A percentile compares a stretch with the other conserved stretches of the same genome.
Conservation (phyloP, 1,139 yeast species). For the Zhuliangozyma blackwelliae region DNA sequence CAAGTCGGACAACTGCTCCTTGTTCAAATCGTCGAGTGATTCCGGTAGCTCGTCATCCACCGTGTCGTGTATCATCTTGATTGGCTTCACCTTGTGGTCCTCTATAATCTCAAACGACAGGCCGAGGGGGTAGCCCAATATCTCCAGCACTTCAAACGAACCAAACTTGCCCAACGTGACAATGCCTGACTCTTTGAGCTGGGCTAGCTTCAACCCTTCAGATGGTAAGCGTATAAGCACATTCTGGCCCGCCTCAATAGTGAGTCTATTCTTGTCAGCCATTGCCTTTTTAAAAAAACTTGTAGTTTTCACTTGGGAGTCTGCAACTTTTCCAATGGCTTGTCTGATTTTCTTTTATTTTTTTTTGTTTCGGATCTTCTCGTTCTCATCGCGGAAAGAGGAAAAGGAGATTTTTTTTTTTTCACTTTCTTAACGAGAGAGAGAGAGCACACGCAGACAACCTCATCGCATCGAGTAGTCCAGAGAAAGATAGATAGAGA, state of each 20-base stretch:
- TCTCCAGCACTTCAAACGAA: conserved; percentile 65
- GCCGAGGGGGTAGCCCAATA: conserved; percentile 81
- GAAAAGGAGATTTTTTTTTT: too few relatives aligned
- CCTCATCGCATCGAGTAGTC: background rate
- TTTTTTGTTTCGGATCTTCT: conserved; percentile 1
- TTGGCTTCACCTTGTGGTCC: conserved; percentile 49
- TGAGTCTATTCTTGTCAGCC: conserved; percentile 5
- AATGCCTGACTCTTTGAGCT: conserved; percentile 53
- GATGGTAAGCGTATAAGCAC: conserved; percentile 78
- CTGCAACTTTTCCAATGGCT: background rate
- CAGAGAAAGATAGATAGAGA: background rate
- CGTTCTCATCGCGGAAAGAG: background rate
- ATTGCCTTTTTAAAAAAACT: too few relatives aligned
- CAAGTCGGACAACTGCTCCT: conserved; percentile 37
- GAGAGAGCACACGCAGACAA: background rate
- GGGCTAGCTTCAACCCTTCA: conserved; percentile 67
- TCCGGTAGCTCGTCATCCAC: conserved; percentile 20
- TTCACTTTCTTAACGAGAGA: too few relatives aligned
- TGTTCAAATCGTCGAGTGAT: conserved; percentile 23
- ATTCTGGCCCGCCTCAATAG: conserved; percentile 47
- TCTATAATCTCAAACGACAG: conserved; percentile 82
- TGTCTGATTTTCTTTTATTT: conserved; percentile 4
- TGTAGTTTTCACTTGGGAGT: background rate
- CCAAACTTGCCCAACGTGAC: conserved; percentile 91
- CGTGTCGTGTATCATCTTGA: conserved; percentile 29